Evolutionary conservation across 495 filamentous ascomycete genomes (phyloP), one percentile per base, ranked within the genome.

Genomic region (Chaetomium tenue): DNA sequence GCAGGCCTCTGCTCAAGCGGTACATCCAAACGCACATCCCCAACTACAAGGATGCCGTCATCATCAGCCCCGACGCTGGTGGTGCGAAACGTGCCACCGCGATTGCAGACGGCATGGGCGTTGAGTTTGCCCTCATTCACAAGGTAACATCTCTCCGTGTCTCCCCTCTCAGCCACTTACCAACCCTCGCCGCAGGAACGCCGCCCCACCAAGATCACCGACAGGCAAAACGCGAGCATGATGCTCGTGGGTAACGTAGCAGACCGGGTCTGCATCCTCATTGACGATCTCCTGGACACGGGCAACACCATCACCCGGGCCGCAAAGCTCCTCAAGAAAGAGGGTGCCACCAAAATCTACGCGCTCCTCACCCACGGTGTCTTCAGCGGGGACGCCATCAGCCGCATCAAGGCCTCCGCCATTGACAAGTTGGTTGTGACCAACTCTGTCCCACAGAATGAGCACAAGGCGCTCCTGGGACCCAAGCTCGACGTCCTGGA

Each of bases 51-150:
- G 85, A 94, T 64, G 90, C 91, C 64, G 92, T 98, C 55, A 91
- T 98, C 70, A 94, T 98, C 68, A 93, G 90, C 70, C 94, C 94
- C 11, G 94, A 98, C 79, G 94, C 94, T n/a, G 94, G 94, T 63
- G 94, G 94, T 60, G 95, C 94, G n/a, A 98, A 98, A 81, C 83
- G 94, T 55, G 94, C 95, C 9, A 97, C 95, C 12, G 90, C 92
- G 37, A 97, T 98, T 76, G 95, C 95, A 13, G 94, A 98, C 74
- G 85, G 87, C 53, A 86, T 98, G 68, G 91, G 90, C 66, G 89
- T 97, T 79, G 89, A 90, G 51, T 98, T 98, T 76, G 94, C 95
- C 28, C 82, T 98, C 63, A 98, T 98, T 70, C 94, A 98, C 81
- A 98, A 97, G 88, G 93, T 96, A 81, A 78, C 69, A 11, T 66